Evolutionary conservation across 2,329 filamentous ascomycete genomes (phyloP), one percentile per base, ranked within the genome.

Genomic region (Colletotrichum eleusines): DNA sequence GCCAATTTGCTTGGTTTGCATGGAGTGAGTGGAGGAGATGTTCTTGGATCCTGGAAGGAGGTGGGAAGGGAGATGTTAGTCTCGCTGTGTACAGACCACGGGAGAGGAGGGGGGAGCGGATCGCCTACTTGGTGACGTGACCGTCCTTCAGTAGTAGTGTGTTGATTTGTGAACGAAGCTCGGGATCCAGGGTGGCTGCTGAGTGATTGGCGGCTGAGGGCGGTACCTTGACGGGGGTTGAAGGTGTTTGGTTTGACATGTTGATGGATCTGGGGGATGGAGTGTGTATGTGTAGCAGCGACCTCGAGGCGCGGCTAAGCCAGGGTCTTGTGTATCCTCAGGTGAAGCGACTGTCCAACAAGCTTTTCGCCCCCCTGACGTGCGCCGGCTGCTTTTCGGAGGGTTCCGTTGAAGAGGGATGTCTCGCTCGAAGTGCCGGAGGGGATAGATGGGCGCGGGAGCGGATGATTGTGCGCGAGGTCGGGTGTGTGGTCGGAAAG

Each of bases 91-190:
- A 50, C 26, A 38, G 20, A 26, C 26, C 28, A 7, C 26, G 31
- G 38, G 40, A 50, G 35, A 55, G 38, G 31, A 64, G 55, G 40
- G 31, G 63, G 67, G 55, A 57, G 38, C 20, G 46, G 62, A 61
- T 59, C 60, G 53, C 81, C 63, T 82, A 91, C 89, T 87, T 89
- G 57, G 83, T 79, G 31, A 90, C 85, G 72, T 90, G 86, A 3
- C 89, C 89, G 55, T 89, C 88, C 50, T 84, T 82, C 42, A 91
- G 81, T 31, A 91, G 80, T 16, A 88, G 75, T 12, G 84, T 82
- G 76, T 91, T 91, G 75, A 91, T 88, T 74, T 90, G 85, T 2
- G 89, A 90, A 28, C 89, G 84, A 67, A 91, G 79, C 69, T 91
- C 89, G 8, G 86, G 83, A 74, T 91, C 89, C 67, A 89, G 84